Base-by-base conservation (phyloP, 257 asterid genomes). In the Solanum bukasovii region DNA sequence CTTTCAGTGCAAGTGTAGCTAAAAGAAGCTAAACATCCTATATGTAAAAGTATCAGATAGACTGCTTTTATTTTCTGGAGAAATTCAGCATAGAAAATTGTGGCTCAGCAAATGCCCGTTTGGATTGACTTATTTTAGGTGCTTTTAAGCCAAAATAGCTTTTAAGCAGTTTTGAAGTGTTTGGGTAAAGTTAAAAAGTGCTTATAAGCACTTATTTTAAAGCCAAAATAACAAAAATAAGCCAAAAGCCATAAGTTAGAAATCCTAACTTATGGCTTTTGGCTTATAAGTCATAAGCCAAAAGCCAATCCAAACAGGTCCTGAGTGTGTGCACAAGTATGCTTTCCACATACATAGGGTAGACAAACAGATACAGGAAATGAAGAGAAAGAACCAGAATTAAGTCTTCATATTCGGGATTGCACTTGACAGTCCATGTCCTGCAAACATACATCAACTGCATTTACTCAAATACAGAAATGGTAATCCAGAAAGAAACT, bases 401-500 rank as follows among this genome's bases (percentile, higher is more conserved):
- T 87, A 97, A 87, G 93, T 95, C 98, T 86, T 95, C 98, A 88
- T 92, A 92, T 90, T 92, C 96, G 7, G 99, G 99, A 92, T 96
- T 97, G 83, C 98, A 97, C 89, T 94, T 95, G 38, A 96, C 99
- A 70, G 94, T 91, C 99, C 99, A 97, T 74, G 99, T 93, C 99
- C 99, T 97, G 91, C 87, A 84, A 92, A 90, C 90, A 92, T 87
- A n/a, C 90, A 85, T 46, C 40, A 75, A 89, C 73, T 44, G 84
- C 77, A 38, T 29, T 56, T 89, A 81, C 73, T 84, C 27, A 12
- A 12, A 27, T 52, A 49, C 2, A 13, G 35, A 73, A 86, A 73
- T 7, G 11, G 37, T 68, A 49, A 29, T 46, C 29, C 29, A 49
- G 67, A 29, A 49, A 46, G 21, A 82, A 82, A 82, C 7, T 29